phyloP scores from a whole-genome alignment of 352 stramenopile genomes.

The Pythium aquatile region DNA sequence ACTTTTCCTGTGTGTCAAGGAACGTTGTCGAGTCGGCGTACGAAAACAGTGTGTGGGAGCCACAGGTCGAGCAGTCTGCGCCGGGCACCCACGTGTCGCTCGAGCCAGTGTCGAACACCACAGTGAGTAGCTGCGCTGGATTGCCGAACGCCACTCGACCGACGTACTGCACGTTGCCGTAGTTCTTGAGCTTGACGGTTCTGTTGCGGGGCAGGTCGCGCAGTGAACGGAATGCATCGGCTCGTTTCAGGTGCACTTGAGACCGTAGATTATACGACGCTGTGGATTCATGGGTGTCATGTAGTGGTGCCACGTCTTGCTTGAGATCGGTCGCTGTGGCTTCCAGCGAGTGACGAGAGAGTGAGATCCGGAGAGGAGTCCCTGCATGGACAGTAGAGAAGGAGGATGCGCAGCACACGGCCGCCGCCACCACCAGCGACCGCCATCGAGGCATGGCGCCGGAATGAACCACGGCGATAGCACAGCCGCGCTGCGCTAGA shows the following conservation, averaged over 20 bases:
- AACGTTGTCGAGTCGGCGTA: slow-evolving; percentile 58
- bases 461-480: no score
- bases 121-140: slow-evolving; percentile 55
- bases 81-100: slow-evolving; percentile 82
- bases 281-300: background rate
- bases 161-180: slow-evolving; percentile 85
- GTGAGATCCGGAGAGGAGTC: slow-evolving; percentile 38
- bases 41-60: slow-evolving; percentile 59
- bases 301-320: background rate
- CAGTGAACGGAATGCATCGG: slow-evolving; percentile 17
- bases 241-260: background rate
- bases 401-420: background rate
- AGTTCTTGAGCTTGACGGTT: slow-evolving; percentile 68
- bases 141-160: slow-evolving; percentile 71
- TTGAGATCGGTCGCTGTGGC: background rate
- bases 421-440: background rate
- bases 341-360: slow-evolving; percentile 11
- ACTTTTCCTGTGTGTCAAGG: slow-evolving; percentile 69
- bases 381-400: background rate
- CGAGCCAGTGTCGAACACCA: slow-evolving; percentile 82
- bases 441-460: slow-evolving; percentile 18
- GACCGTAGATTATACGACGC: background rate
- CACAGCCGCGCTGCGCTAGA: background rate
- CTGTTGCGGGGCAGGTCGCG: slow-evolving; percentile 33
- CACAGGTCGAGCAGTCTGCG: slow-evolving; percentile 45